Evolutionary conservation across 306 rosid genomes (phyloP), one percentile per base, ranked within the genome.

Genomic region (Ochetophila trinervis): DNA sequence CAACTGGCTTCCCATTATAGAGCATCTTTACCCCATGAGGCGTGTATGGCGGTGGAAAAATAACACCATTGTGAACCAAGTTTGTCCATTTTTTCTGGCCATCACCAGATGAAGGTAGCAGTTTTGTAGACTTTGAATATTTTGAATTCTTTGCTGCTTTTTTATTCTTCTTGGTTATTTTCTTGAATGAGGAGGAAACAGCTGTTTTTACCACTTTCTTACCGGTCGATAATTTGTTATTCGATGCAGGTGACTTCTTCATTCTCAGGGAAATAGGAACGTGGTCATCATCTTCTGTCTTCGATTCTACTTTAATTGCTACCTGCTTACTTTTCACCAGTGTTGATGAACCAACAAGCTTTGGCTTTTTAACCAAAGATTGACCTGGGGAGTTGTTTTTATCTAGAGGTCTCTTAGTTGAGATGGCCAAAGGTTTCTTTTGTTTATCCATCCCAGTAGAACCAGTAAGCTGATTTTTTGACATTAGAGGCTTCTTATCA

Each of bases 41-140:
- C 70, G 75, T 71, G 78, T 94, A 94, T 15, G 88, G 71, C 65
- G 97, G 99, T 57, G 99, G 99, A 62, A 94, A 94, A 74, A 94
- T 94, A 68, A 94, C 92, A 80, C 99, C 99, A 75, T 77, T 90
- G 84, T 94, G 99, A 69, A 81, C 79, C 84, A 94, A 79, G 55
- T 89, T 86, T 45, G 92, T 83, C 99, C 99, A 94, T 68, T 94
- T 94, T 81, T 86, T 88, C 90, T 86, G 97, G 58, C 99, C 97
- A 72, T 94, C 97, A 32, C 96, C 95, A 51, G 96, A 78, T 78
- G 95, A 80, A 9, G 99, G 99, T 65, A 75, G 84, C 72, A 83
- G 60, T 67, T 80, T 90, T 0, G 96, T 74, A 5, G 96, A 84
- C 74, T 83, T 94, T 49, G 87, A 86, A 85, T 90, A 94, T 75